A percentile compares a stretch with the other conserved stretches of the same genome.
Conservation (phyloP, 768 basidiomycete species). For the Russula compacta region DNA sequence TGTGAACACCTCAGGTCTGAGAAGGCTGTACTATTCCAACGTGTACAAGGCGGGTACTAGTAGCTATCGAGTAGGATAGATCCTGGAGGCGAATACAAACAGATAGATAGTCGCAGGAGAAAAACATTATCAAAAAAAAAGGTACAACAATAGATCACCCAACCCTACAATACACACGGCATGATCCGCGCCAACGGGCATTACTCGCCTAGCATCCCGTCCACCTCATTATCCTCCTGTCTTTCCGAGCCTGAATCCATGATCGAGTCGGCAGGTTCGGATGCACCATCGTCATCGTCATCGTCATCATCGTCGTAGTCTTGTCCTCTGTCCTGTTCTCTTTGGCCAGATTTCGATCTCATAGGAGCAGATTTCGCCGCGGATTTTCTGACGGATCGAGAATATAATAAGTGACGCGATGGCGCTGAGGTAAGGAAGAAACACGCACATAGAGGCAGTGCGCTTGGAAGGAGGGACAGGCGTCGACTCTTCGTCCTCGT, state of each 20-base stretch:
- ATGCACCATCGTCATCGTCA: neutral
- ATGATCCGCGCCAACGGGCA: neutral
- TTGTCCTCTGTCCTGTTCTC: neutral
- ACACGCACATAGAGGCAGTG: neutral
- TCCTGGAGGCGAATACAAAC: neutral
- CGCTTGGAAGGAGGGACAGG: conserved; percentile 16
- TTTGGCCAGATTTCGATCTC: neutral
- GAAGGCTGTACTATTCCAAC: too few relatives aligned
- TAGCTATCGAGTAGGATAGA: neutral
- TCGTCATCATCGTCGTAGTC: neutral
- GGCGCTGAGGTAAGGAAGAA: neutral
- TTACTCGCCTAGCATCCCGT: conserved; percentile 16
- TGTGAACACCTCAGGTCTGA: too few relatives aligned
- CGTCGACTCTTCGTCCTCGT: conserved; percentile 13
- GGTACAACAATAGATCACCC: conserved; percentile 13
- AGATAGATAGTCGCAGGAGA: neutral
- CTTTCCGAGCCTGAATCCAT: conserved; percentile 15
- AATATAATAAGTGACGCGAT: neutral
- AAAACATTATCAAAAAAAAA: neutral
- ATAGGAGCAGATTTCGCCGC: neutral
- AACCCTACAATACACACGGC: neutral
- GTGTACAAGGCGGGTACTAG: too few relatives aligned
- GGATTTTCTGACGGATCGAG: neutral
- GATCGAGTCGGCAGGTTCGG: conserved; percentile 18
- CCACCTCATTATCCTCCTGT: conserved; percentile 18